Conservation (phyloP, 768 basidiomycete species). For the Sporobolomyces pararoseus region DNA sequence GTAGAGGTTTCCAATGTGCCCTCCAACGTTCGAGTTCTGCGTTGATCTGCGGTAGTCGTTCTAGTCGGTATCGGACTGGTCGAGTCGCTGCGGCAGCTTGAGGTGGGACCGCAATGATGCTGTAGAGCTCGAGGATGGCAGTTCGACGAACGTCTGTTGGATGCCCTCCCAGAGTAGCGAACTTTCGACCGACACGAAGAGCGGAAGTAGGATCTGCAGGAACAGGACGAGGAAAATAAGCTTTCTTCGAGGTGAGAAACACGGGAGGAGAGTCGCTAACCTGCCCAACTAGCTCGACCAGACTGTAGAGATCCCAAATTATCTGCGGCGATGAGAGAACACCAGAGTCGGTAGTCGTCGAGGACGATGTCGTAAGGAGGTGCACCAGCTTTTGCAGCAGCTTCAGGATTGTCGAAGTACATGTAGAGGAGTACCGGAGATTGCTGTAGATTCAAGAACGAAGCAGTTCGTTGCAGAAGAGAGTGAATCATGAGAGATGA, state of each 20-base stretch:
- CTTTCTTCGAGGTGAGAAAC: not conserved
- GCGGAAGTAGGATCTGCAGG: constrained; percentile 22
- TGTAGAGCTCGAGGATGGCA: constrained; percentile 31
- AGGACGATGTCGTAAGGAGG: constrained; percentile 17
- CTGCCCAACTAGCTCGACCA: constrained; percentile 25
- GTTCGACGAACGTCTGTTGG: constrained; percentile 36
- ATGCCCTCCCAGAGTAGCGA: constrained; percentile 16
- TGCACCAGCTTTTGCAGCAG: not conserved
- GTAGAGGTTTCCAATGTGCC: constrained; percentile 31
- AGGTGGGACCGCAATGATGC: constrained; percentile 25
- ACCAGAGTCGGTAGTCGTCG: constrained; percentile 30
- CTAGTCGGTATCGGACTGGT: constrained; percentile 31
- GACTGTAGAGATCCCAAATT: constrained; percentile 29
- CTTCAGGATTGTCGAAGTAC: constrained; percentile 18
- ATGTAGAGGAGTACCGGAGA: constrained; percentile 11
- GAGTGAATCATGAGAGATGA: constrained; percentile 33
- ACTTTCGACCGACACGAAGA: constrained; percentile 19
- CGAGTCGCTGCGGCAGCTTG: not conserved
- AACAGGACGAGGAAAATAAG: not conserved
- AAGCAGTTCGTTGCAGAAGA: constrained; percentile 18
- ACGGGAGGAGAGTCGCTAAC: not conserved
- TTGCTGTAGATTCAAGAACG: constrained; percentile 24
- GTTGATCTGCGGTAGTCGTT: constrained; percentile 32
- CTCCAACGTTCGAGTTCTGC: constrained; percentile 29
- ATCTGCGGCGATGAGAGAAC: constrained; percentile 27